A percentile compares a stretch with the other conserved stretches of the same genome.
These are phyloP conservation scores for Aegilops sharonensis DNA, from an alignment of 176 grass and related monocot genomes.

Conservation along the genomic window DNA sequence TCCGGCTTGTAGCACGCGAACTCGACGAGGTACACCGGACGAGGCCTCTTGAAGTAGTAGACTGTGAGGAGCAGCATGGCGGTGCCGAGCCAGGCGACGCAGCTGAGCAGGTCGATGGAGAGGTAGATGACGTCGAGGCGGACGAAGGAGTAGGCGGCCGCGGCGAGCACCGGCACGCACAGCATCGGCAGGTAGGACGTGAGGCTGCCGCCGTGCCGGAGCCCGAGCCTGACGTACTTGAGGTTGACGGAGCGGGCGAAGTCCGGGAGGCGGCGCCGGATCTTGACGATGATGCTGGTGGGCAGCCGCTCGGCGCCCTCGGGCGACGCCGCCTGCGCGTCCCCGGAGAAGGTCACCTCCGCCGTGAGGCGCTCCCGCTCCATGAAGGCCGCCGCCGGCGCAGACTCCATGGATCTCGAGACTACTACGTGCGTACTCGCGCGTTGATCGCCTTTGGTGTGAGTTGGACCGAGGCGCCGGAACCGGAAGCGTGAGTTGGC, in stretches of 20 bases:
- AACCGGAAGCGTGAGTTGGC: constrained; percentile 26
- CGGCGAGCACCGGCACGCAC: constrained; percentile 47
- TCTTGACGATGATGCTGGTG: constrained; percentile 74
- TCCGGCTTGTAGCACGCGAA: constrained; percentile 76
- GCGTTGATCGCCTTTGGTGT: constrained; percentile 24
- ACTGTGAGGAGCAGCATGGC: constrained; percentile 49
- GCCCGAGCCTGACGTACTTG: constrained; percentile 72
- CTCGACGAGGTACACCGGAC: constrained; percentile 68
- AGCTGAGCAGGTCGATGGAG: constrained; percentile 63
- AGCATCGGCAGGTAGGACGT: constrained; percentile 38
- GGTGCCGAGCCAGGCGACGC: constrained; percentile 51
- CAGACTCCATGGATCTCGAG: constrained; percentile 29
- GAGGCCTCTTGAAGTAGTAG: constrained; percentile 67
- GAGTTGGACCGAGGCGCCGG: constrained; percentile 12
- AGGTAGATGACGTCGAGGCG: constrained; percentile 58
- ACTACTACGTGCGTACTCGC: neutral
- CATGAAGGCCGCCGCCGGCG: constrained; percentile 42
- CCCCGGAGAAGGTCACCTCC: constrained; percentile 58
- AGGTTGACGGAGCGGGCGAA: constrained; percentile 70
- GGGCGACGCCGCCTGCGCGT: neutral
- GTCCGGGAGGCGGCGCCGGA: constrained; percentile 64
- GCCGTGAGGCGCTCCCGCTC: constrained; percentile 68
- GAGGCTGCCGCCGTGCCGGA: constrained; percentile 54
- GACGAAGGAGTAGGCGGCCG: constrained; percentile 40
- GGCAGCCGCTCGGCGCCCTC: neutral